Base-by-base conservation (phyloP, 2,329 filamentous ascomycete species). In the Fusarium compactum region DNA sequence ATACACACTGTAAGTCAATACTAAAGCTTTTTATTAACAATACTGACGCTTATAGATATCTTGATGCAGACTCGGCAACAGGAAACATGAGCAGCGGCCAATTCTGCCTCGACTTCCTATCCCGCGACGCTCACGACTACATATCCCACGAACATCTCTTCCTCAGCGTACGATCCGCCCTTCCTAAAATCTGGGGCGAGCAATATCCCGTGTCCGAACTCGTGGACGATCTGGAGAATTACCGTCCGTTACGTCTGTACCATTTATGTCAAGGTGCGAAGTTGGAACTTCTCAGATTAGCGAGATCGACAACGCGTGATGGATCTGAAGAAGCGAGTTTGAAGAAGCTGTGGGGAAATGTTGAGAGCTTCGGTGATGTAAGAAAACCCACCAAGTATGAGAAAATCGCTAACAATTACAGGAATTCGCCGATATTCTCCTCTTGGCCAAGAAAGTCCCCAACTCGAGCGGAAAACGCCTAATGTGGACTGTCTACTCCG, bases 401-500 rank as follows among this genome's bases (percentile, higher is more conserved):
- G 12, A 16, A 7, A 0, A 1, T 10, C 2, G 18, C 50, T 67
- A 18, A 59, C 22, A 2, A 5, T 6, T 5, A 27, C 18, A 74
- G 71, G 71, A 74, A 71, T 74, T 74, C 11, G 29, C 48, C 4
- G 71, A 74, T 8, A 64, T 74, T 4, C 10, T 74, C 2, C 48
- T 74, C 1, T 9, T 74, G 0, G 71, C 71, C 0, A 59, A 59
- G 0, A 53, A 58, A 2, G 32, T 34, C 0, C 43, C 69, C 3
- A 24, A 9, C 2, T 71, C 71, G 0, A 57, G 71, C 0, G 71
- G 71, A 0, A 74, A 74, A n/a, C 66, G 71, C 1, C 59, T 74
- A 14, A 74, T 74, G 50, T 74, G 71, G 71, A 74, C 71, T 0
- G 71, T 74, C 9, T 74, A 73, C 18, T 58, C 67, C 2, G 67